A percentile compares a stretch with the other conserved stretches of the same genome.
phyloP scores from a whole-genome alignment of 2,329 filamentous ascomycete genomes.

The Chaetothyriales sp. region DNA sequence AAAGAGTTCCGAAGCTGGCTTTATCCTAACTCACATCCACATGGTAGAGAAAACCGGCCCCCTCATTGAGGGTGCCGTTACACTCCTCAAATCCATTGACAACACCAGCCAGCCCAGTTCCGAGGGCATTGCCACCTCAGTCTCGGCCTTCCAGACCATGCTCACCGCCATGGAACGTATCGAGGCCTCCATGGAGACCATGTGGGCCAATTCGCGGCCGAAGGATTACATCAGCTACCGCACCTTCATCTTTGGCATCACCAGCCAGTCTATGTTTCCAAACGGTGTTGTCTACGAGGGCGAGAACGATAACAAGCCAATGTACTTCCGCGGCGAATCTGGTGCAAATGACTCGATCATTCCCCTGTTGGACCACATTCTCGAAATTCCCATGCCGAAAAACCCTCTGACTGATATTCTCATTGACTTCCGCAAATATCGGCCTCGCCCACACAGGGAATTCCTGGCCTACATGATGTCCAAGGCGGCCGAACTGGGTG shows the following conservation, averaged over 20 bases:
- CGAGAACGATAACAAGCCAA: conserved; percentile 46
- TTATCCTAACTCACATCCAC: conserved; percentile 88
- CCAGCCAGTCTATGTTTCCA: conserved; percentile 84
- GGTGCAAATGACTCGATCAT: conserved; percentile 93
- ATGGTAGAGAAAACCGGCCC: conserved; percentile 81
- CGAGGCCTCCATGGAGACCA: conserved; percentile 70
- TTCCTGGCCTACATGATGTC: conserved; percentile 60
- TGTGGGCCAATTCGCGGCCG: conserved; percentile 83
- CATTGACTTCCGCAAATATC: conserved; percentile 74
- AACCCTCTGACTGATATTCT: conserved; percentile 83
- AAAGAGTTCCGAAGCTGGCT: conserved; percentile 77
- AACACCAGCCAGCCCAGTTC: neutral
- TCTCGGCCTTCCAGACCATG: conserved; percentile 43
- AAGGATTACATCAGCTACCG: conserved; percentile 76
- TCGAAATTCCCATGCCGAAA: conserved; percentile 72
- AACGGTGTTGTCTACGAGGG: conserved; percentile 82
- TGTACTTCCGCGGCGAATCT: conserved; percentile 78
- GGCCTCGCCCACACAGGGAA: conserved; percentile 73
- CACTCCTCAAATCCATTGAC: conserved; percentile 46
- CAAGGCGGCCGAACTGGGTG: conserved; percentile 33
- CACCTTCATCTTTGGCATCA: conserved; percentile 95
- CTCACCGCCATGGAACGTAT: conserved; percentile 52
- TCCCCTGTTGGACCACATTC: conserved; percentile 73
- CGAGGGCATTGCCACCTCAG: conserved; percentile 2
- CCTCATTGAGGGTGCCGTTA: conserved; percentile 57